Evolutionary conservation across 2,329 filamentous ascomycete species (phyloP).

Genomic region (Trichoderma brevicompactum): DNA sequence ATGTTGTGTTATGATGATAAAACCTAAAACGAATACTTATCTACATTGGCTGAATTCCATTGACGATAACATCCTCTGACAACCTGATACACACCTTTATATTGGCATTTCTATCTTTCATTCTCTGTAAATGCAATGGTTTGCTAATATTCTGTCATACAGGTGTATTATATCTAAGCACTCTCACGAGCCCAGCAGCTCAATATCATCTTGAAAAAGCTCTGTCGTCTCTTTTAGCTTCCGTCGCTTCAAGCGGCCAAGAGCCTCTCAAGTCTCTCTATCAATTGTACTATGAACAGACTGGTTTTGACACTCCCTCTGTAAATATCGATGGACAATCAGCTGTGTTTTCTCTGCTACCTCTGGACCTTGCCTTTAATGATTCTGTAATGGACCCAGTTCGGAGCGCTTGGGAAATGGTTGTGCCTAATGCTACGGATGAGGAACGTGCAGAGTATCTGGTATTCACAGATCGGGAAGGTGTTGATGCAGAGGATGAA

Average conservation of each 20-base stretch:
- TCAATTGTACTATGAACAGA: slow-evolving; percentile 61
- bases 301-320: slow-evolving; percentile 37
- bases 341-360: slow-evolving; percentile 61
- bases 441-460: slow-evolving; percentile 64
- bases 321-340: slow-evolving; percentile 48
- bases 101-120: slow-evolving; percentile 21
- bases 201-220: slow-evolving; percentile 46
- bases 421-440: slow-evolving; percentile 57
- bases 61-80: slow-evolving; percentile 91
- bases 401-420: slow-evolving; percentile 68
- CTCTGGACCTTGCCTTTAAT: slow-evolving; percentile 72
- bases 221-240: slow-evolving; percentile 47
- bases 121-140: not conserved
- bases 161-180: slow-evolving; percentile 47
- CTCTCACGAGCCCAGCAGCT: slow-evolving; percentile 42
- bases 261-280: slow-evolving; percentile 49
- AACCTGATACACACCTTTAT: slow-evolving; percentile 70
- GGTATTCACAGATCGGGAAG: slow-evolving; percentile 76
- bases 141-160: slow-evolving; percentile 36
- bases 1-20: slow-evolving; percentile 77
- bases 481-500: slow-evolving; percentile 57
- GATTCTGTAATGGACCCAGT: slow-evolving; percentile 71
- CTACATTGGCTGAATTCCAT: slow-evolving; percentile 98
- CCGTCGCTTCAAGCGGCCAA: slow-evolving; percentile 38
- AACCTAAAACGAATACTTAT: slow-evolving; percentile 86